Conservation (phyloP, 805 yeast species). For the Brettanomyces custersianus region DNA sequence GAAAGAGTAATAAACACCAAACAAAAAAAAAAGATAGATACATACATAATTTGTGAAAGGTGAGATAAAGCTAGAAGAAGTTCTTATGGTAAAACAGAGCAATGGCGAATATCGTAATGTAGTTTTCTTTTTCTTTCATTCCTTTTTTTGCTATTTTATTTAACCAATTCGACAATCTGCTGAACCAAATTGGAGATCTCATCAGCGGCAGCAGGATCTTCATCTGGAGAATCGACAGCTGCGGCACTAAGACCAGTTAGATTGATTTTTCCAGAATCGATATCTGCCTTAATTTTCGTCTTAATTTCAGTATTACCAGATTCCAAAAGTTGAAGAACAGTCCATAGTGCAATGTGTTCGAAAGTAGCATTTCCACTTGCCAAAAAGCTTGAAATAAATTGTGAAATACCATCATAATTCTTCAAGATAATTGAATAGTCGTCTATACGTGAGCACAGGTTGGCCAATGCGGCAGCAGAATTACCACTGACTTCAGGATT, state of each 20-base stretch:
- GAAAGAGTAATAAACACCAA: no score
- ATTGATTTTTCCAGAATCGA: conserved; percentile 24
- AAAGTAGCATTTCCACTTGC: conserved; percentile 84
- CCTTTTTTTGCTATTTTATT: no score
- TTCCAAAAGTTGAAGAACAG: conserved; percentile 85
- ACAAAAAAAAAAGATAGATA: no score
- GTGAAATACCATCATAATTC: conserved; percentile 86
- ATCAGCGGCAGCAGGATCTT: conserved; percentile 25
- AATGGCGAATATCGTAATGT: no score
- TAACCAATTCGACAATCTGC: conserved; percentile 27
- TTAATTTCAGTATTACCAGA: conserved; percentile 63
- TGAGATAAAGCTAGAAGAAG: no score
- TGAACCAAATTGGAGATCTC: conserved; percentile 29
- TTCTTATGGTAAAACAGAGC: no score
- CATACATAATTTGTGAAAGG: no score
- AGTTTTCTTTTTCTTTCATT: no score
- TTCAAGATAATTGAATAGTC: conserved; percentile 73
- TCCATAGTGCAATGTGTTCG: conserved; percentile 98
- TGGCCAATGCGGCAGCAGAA: conserved; percentile 96
- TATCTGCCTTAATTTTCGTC: conserved; percentile 23
- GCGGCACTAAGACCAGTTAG: conserved; percentile 17
- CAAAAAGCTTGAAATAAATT: conserved; percentile 73
- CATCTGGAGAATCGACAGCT: conserved; percentile 17
- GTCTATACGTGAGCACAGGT: conserved; percentile 81
- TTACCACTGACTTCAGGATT: conserved; percentile 97